Evolutionary conservation across 257 asterid genomes (phyloP).

Genomic region (Verbena officinalis): DNA sequence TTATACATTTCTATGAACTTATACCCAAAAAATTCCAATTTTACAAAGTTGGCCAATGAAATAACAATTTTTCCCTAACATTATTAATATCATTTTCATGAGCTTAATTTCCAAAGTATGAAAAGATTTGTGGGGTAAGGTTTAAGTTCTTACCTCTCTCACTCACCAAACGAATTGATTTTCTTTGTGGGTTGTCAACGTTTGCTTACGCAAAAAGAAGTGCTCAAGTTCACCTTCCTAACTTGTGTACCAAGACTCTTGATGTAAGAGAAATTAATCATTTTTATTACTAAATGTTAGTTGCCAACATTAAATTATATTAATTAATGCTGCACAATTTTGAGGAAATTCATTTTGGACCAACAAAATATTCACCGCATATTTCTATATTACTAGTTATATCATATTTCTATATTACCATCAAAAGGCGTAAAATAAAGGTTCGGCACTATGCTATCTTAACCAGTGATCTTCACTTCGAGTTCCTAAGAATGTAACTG

Average conservation of each 20-base stretch:
- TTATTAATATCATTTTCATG: too few relatives aligned
- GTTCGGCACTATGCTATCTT: too few relatives aligned
- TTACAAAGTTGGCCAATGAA: too few relatives aligned
- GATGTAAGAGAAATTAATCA: not conserved
- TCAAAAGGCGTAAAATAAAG: too few relatives aligned
- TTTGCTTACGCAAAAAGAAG: slow-evolving; percentile 40
- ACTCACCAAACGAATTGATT: slow-evolving; percentile 45
- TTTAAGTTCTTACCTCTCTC: slow-evolving; percentile 37
- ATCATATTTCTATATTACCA: too few relatives aligned
- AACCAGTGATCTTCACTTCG: too few relatives aligned
- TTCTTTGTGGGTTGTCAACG: slow-evolving; percentile 15
- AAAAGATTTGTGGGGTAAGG: not conserved
- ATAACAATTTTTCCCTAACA: too few relatives aligned
- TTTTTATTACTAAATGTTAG: not conserved
- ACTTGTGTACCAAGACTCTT: slow-evolving; percentile 38
- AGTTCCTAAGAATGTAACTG: too few relatives aligned
- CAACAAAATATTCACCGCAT: not conserved
- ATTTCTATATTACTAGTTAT: not conserved
- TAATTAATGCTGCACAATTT: slow-evolving; percentile 21
- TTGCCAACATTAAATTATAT: not conserved
- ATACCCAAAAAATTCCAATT: too few relatives aligned
- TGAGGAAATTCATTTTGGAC: not conserved
- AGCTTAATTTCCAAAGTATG: too few relatives aligned
- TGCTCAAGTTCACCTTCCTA: slow-evolving; percentile 52
- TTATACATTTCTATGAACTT: too few relatives aligned